Evolutionary conservation across 108 stramenopile species (phyloP).

Genomic region (Nitzschia sp.): DNA sequence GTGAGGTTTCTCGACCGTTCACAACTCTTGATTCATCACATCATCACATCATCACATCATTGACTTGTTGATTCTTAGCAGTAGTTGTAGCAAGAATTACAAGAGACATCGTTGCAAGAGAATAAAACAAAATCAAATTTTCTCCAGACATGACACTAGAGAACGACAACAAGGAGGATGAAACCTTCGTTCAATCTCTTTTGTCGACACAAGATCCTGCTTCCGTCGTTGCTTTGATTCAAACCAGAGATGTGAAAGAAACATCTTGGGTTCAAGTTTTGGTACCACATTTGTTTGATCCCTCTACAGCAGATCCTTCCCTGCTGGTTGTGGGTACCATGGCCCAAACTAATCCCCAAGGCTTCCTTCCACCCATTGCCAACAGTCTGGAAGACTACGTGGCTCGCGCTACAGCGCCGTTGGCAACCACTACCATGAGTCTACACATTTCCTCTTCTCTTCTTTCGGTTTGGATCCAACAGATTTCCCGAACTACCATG

Average conservation of each 20-base stretch:
- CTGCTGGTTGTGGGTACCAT: slow-evolving; percentile 8
- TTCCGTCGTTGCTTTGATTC: no score
- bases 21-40: no score
- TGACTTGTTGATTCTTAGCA: no score
- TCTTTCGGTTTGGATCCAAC: slow-evolving; percentile 25
- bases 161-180: no score
- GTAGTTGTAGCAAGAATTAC: no score
- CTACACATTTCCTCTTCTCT: slow-evolving; percentile 7
- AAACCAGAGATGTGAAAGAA: background rate
- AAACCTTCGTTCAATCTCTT: no score
- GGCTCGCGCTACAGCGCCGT: background rate
- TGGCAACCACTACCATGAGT: background rate
- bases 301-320: background rate
- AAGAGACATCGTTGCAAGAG: no score
- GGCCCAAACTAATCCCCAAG: slow-evolving; percentile 1
- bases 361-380: slow-evolving; percentile 2
- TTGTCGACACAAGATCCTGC: no score
- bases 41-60: no score
- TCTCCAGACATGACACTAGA: no score
- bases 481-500: slow-evolving; percentile 4
- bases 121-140: no score
- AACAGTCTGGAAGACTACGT: background rate
- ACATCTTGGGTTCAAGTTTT: background rate
- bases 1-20: no score
- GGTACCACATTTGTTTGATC: background rate